These are phyloP conservation scores for Thelonectria rubi DNA, from an alignment of 2,329 filamentous ascomycete species.

Conservation along the genomic window DNA sequence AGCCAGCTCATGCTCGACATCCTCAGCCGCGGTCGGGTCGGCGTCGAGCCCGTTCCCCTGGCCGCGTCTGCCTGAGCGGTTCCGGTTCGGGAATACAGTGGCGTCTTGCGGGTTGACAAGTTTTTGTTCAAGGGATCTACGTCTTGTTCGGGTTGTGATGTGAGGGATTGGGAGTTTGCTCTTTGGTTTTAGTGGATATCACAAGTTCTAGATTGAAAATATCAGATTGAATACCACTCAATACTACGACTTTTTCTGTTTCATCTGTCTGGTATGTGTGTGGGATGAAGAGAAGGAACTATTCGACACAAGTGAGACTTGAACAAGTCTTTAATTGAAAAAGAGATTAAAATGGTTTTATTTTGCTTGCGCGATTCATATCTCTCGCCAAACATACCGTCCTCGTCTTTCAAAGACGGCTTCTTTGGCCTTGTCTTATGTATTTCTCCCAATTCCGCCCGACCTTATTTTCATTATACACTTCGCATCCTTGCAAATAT, in stretches of 20 bases:
- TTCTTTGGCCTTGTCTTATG: no score
- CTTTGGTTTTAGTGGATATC: not conserved
- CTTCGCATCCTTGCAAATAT: no score
- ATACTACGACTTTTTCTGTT: not conserved
- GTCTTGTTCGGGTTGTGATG: slow-evolving; percentile 15
- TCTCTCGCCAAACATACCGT: no score
- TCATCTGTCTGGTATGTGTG: no score
- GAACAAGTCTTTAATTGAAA: not conserved
- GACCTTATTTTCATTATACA: no score
- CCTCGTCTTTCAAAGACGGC: no score
- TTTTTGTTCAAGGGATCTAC: slow-evolving; percentile 17
- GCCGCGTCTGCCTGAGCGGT: slow-evolving; percentile 56
- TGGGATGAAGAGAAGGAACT: no score
- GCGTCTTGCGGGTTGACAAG: slow-evolving; percentile 29
- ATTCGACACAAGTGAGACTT: not conserved
- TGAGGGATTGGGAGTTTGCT: slow-evolving; percentile 9
- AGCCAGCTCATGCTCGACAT: slow-evolving; percentile 90
- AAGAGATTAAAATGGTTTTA: not conserved
- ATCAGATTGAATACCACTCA: slow-evolving; percentile 9
- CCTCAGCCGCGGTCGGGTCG: slow-evolving; percentile 92
- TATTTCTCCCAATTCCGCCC: no score
- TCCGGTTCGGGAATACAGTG: slow-evolving; percentile 12
- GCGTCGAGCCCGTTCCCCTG: slow-evolving; percentile 74
- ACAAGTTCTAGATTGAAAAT: slow-evolving; percentile 3
- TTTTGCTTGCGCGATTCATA: not conserved